Base-by-base conservation (phyloP, 345 rosid species). In the Eucalyptus polyanthemos region DNA sequence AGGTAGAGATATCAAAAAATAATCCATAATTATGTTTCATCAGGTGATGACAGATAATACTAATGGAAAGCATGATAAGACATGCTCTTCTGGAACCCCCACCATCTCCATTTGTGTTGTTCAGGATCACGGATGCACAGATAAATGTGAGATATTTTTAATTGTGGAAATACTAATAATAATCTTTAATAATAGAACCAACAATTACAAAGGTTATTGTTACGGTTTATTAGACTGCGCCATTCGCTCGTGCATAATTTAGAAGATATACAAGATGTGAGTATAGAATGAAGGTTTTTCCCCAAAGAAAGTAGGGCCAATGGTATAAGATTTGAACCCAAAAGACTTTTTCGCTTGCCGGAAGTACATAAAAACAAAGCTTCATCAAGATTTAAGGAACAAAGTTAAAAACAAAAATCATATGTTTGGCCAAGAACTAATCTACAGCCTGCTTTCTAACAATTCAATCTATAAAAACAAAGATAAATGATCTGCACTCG, bases 91-190 rank as follows among this genome's bases (percentile, higher is more conserved):
- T 42, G 44, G 44, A 42, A 42, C 44, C 62, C 98, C 99, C 40
- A 97, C 97, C 96, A 95, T 95, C 92, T 96, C 98, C n/a, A 94
- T 25, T 91, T 97, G 51, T 5, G 99, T 89, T 93, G 94, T 88
- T 90, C 92, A 87, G 98, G 96, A 89, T 98, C 98, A 21, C 98
- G 92, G 86, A 97, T 95, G 65, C 42, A 49, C 51, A 69, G 24
- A 69, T 69, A 34, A 69, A 42, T 69, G 80, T 31, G 80, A 34
- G 42, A 69, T 67, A n/a, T 34, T 69, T 69, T 16, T 34, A 34
- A 69, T 9, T 34, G 44, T 31, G 22, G 80, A 69, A 69, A 69
- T 34, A 69, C 6, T 8, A 69, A 31, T 31, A 31, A 31, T 69
- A 69, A 31, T 31, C 42, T 69, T 50, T 69, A 69, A 69, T 15